These are phyloP conservation scores for Cutaneotrichosporon daszewskae DNA, from an alignment of 1,284 basidiomycete genomes.

Conservation along the genomic window DNA sequence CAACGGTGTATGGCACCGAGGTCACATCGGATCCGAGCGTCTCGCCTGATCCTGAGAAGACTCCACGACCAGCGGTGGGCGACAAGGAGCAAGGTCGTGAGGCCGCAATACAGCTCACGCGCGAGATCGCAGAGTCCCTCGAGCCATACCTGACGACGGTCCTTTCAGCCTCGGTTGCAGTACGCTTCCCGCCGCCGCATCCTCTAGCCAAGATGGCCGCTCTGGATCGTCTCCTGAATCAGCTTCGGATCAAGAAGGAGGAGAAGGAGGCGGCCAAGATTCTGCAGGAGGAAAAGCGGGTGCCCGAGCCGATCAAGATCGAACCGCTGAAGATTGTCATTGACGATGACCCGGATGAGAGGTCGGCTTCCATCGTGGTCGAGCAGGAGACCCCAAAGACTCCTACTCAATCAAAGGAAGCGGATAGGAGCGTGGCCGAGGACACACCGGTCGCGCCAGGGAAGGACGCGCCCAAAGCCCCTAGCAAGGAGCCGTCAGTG, in stretches of 20 bases:
- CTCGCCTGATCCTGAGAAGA: constrained; percentile 50
- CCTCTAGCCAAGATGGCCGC: constrained; percentile 80
- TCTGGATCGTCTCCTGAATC: constrained; percentile 65
- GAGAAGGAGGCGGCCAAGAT: constrained; percentile 65
- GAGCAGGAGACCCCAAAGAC: neutral
- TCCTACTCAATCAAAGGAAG: no score
- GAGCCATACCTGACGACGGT: constrained; percentile 76
- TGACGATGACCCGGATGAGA: constrained; percentile 2
- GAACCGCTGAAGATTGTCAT: constrained; percentile 13
- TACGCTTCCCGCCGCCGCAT: constrained; percentile 83
- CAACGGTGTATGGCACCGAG: neutral
- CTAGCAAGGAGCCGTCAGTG: no score
- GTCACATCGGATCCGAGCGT: neutral
- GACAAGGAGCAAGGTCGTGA: constrained; percentile 58
- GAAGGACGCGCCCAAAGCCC: no score
- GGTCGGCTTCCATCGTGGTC: neutral
- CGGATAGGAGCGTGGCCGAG: neutral
- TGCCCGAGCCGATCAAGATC: constrained; percentile 18
- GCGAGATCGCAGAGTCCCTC: constrained; percentile 62
- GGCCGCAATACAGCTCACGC: constrained; percentile 45
- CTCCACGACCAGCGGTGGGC: constrained; percentile 54
- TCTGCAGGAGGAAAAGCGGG: constrained; percentile 60
- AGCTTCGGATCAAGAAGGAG: constrained; percentile 68
- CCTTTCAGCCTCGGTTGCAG: constrained; percentile 81
- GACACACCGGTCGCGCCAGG: neutral